Evolutionary conservation across 2,329 filamentous ascomycete species (phyloP).

Genomic region (Drechslera avenae): DNA sequence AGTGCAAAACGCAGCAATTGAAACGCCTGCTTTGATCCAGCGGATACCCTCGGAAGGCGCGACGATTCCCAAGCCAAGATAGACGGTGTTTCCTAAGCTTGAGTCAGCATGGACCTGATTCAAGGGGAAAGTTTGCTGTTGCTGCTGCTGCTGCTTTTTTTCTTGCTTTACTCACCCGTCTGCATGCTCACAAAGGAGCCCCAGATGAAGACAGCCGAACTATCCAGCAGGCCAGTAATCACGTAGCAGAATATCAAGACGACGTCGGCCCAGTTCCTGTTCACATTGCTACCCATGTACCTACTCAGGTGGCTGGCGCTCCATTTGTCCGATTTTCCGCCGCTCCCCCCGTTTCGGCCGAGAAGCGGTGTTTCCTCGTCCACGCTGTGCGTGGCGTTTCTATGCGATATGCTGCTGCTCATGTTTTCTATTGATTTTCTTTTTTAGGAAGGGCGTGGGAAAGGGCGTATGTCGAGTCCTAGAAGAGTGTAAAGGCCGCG

Average conservation of each 20-base stretch:
- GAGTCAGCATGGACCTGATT: no score
- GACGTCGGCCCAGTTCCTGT: constrained; percentile 68
- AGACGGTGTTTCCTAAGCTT: constrained; percentile 71
- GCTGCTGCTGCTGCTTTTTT: no score
- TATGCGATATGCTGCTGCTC: constrained; percentile 21
- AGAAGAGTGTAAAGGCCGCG: constrained; percentile 5
- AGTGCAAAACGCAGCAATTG: constrained; percentile 71
- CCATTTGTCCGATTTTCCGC: constrained; percentile 33
- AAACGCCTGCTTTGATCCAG: constrained; percentile 74
- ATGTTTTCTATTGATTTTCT: constrained; percentile 1
- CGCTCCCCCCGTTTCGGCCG: constrained; percentile 21
- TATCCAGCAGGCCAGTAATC: constrained; percentile 78
- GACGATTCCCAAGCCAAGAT: constrained; percentile 74
- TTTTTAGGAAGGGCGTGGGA: no score
- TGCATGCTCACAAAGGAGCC: constrained; percentile 85
- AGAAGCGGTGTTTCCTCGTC: constrained; percentile 46
- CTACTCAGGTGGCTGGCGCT: constrained; percentile 14
- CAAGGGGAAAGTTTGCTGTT: no score
- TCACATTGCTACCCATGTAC: constrained; percentile 57
- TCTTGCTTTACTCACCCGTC: constrained; percentile 61
- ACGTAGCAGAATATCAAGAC: constrained; percentile 74
- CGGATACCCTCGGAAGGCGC: constrained; percentile 59
- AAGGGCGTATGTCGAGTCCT: constrained; percentile 10
- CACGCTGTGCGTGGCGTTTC: constrained; percentile 15
- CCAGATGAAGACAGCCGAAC: constrained; percentile 76